A percentile compares a stretch with the other conserved stretches of the same genome.
Conservation (phyloP, 2,329 filamentous ascomycete genomes). For the Metarhizium anisopliae region DNA sequence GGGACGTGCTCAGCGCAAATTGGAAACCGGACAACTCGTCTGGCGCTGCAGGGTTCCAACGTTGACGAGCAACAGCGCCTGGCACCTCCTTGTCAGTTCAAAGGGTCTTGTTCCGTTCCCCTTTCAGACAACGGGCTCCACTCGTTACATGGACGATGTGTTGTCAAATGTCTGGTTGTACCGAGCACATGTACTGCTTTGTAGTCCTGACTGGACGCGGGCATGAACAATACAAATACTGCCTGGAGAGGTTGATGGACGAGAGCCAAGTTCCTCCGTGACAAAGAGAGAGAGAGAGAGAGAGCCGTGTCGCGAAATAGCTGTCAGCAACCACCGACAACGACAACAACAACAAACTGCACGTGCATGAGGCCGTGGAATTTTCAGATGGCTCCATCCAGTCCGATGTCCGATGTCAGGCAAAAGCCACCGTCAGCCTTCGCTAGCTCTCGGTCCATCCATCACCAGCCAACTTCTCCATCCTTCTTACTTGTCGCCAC, state of each 20-base stretch:
- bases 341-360: background rate
- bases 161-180: no score
- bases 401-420: background rate
- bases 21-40: background rate
- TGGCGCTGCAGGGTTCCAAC: no score
- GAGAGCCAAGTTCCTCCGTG: background rate
- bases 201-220: no score
- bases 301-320: background rate
- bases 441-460: no score
- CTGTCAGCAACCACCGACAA: background rate
- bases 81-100: no score
- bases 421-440: background rate
- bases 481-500: no score
- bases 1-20: background rate
- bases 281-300: background rate
- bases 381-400: background rate
- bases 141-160: background rate
- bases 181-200: no score
- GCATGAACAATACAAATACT: no score
- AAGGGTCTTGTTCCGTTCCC: background rate
- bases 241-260: background rate
- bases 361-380: background rate
- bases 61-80: background rate
- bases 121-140: background rate
- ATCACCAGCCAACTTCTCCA: no score